A percentile compares a stretch with the other conserved stretches of the same genome.
Conservation (phyloP, 1,139 yeast species). For the Sugiyamaella castrensis region DNA sequence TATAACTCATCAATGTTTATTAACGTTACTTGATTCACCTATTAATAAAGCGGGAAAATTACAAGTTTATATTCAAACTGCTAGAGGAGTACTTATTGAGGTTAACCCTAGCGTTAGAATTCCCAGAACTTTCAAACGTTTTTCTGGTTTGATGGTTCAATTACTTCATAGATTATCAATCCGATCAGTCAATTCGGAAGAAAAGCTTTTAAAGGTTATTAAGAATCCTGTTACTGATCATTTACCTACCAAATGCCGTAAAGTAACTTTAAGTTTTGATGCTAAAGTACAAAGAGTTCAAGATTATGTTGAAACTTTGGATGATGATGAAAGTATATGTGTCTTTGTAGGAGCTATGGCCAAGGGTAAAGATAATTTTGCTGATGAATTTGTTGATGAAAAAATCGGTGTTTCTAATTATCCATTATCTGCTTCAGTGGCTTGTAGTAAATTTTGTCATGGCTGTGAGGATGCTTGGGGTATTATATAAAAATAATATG, state of each 20-base stretch:
- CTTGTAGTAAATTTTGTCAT: constrained; percentile 96
- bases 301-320: constrained; percentile 78
- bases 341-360: constrained; percentile 99
- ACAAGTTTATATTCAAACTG: neutral
- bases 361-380: constrained; percentile 94
- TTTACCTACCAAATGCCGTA: constrained; percentile 92
- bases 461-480: constrained; percentile 99
- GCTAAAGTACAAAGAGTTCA: constrained; percentile 86
- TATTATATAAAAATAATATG: constrained; percentile 45
- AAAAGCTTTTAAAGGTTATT: constrained; percentile 86
- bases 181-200: constrained; percentile 92
- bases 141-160: constrained; percentile 97
- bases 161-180: constrained; percentile 86
- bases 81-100: constrained; percentile 77
- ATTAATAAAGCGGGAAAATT: constrained; percentile 65
- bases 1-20: constrained; percentile 85
- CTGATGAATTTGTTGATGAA: constrained; percentile 95
- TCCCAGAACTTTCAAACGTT: constrained; percentile 96
- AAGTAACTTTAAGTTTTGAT: constrained; percentile 90
- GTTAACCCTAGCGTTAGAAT: constrained; percentile 95
- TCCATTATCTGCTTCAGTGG: constrained; percentile 95
- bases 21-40: constrained; percentile 91
- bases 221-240: constrained; percentile 97
- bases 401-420: constrained; percentile 93
- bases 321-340: constrained; percentile 88